A percentile compares a stretch with the other conserved stretches of the same genome.
Conservation (phyloP, 306 rosid genomes). For the Castanospermum australe region DNA sequence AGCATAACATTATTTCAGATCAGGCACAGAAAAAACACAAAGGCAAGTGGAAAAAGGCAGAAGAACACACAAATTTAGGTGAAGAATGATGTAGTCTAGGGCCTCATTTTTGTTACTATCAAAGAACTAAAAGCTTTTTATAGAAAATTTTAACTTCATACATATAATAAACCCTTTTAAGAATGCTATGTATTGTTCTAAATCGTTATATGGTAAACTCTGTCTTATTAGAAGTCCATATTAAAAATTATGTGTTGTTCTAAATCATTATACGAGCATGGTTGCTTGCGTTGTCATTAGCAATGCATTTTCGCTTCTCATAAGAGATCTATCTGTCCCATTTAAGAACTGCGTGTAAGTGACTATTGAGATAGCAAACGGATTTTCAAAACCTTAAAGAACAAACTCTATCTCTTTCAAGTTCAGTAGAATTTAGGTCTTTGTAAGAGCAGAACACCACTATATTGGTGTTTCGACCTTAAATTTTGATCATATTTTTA, state of each 20-base stretch:
- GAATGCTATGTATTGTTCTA: not conserved
- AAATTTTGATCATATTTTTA: not conserved
- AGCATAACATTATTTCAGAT: not conserved
- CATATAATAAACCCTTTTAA: not conserved
- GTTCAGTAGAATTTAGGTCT: not conserved
- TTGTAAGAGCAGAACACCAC: not conserved
- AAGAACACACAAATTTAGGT: not conserved
- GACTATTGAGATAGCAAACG: not conserved
- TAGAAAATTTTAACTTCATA: not conserved
- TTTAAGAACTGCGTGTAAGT: not conserved
- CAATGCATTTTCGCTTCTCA: not conserved
- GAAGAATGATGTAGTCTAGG: not conserved
- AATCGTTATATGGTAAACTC: not conserved
- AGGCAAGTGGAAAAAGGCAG: not conserved
- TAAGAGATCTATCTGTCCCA: not conserved
- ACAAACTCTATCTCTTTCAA: not conserved
- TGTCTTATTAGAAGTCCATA: not conserved
- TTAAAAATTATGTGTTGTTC: not conserved
- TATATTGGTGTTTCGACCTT: not conserved
- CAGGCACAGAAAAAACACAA: not conserved
- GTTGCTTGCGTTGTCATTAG: conserved; percentile 2
- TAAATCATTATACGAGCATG: not conserved
- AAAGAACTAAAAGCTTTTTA: not conserved
- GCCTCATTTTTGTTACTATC: conserved; percentile 9
- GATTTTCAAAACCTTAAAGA: not conserved